phyloP scores from a whole-genome alignment of 208 protist genomes.

The Porcisia deanei region DNA sequence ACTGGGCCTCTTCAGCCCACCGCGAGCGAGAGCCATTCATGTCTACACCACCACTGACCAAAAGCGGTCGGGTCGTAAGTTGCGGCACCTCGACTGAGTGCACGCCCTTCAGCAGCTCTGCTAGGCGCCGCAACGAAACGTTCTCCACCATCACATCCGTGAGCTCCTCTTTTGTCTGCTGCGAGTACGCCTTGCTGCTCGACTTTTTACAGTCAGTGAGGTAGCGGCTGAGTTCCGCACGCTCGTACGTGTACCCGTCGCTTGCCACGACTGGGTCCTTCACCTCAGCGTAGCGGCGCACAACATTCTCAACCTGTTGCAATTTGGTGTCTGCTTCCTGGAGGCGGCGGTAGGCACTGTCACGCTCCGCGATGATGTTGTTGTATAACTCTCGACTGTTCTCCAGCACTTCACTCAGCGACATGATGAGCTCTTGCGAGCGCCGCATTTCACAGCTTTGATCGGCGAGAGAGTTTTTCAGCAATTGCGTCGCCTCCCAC shows the following conservation, averaged over 20 bases:
- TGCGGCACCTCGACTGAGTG: conserved; percentile 47
- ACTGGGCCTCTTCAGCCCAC: conserved; percentile 29
- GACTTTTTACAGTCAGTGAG: conserved; percentile 66
- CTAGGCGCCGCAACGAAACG: conserved; percentile 69
- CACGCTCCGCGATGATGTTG: conserved; percentile 55
- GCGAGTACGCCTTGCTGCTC: conserved; percentile 83
- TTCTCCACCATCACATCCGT: conserved; percentile 78
- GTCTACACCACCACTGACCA: conserved; percentile 13
- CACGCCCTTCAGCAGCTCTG: conserved; percentile 60
- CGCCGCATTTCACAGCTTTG: conserved; percentile 41
- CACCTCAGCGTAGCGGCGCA: conserved; percentile 68
- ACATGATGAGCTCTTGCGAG: conserved; percentile 44
- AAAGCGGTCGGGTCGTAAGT: conserved; percentile 23
- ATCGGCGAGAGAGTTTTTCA: conserved; percentile 45
- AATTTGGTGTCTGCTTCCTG: conserved; percentile 58
- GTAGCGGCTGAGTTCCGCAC: conserved; percentile 64
- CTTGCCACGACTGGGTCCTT: conserved; percentile 84
- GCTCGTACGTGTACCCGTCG: conserved; percentile 90
- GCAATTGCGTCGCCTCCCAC: conserved; percentile 57
- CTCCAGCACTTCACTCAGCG: conserved; percentile 56
- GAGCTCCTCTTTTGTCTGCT: conserved; percentile 88
- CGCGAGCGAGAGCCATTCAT: conserved; percentile 16
- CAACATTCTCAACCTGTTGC: conserved; percentile 59
- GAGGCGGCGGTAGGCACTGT: conserved; percentile 54
- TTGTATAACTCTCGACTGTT: conserved; percentile 73